Conservation (phyloP, 148 eudicot species). For the Suaeda aralocaspica region DNA sequence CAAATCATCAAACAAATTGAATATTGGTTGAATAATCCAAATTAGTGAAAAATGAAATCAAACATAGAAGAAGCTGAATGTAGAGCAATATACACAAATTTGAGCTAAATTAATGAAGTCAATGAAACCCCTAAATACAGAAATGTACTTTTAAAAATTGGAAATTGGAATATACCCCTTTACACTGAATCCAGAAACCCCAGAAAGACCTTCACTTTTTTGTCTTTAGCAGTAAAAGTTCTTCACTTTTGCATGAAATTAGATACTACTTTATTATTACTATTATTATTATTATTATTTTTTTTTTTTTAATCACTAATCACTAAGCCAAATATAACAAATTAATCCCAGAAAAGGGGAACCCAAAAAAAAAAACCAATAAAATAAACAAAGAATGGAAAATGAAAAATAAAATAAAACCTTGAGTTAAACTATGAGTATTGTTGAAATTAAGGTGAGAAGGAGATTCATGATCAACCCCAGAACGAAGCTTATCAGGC, state of each 20-base stretch:
- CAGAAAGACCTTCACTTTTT: background rate
- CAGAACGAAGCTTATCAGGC: constrained; percentile 62
- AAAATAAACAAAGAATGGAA: background rate
- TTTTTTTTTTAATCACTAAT: no score
- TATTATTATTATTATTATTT: no score
- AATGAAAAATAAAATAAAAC: constrained; percentile 25
- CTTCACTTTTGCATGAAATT: no score
- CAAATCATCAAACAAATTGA: no score
- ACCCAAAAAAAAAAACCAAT: background rate
- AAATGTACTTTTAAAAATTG: background rate
- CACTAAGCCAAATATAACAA: no score
- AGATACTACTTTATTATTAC: no score
- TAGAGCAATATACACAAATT: background rate
- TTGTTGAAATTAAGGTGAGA: constrained; percentile 42
- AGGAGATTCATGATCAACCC: constrained; percentile 47
- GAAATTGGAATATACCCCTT: background rate
- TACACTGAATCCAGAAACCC: background rate
- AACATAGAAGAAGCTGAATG: background rate
- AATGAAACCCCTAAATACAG: background rate
- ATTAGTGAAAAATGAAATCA: background rate
- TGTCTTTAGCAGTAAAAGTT: no score
- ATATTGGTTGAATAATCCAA: background rate
- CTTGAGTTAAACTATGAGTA: constrained; percentile 39
- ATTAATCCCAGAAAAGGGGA: no score
- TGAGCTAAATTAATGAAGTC: background rate